Evolutionary conservation across 495 filamentous ascomycete genomes (phyloP), one percentile per base, ranked within the genome.

Genomic region (Tetracladium marchalianum): DNA sequence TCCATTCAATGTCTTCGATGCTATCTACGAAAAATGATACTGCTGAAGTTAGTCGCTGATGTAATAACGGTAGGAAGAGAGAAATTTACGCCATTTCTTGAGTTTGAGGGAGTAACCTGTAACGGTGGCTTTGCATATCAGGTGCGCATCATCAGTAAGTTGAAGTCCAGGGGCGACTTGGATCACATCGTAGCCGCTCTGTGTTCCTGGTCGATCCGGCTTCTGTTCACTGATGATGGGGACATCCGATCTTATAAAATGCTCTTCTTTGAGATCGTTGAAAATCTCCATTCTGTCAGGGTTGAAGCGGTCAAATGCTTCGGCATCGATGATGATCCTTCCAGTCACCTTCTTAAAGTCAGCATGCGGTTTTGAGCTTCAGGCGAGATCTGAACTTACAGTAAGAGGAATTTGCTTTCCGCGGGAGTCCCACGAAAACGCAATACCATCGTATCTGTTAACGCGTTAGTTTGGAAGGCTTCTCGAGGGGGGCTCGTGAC

Each of bases 261-360:
- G 43, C 5, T 39, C 39, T 13, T 53, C 47, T 10, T 36, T 40
- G 7, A 66, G 24, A 54, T 76, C 72, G 4, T 68, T 64, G 31
- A 33, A 43, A 12, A 8, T 1, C 27, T 77, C 75, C 1, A 81
- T 55, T 8, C 78, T 67, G 50, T 86, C 90, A 1, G 89, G 87
- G 54, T 90, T 90, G 51, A 89, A 84, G 4, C 86, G 76, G 17
- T 86, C 74, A 65, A 89, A 85, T 41, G 85, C 85, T 12, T 78
- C 79, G 1, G 87, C 82, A 56, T 95, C 89, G 34, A 95, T 73
- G 85, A 95, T 93, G 50, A 94, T 77, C 27, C 89, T 80, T 16
- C 44, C 44, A 19, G 41, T 33, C 7, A 50, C 41, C 31, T 63
- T 54, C 6, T 15, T 2, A 59, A 60, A 66, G 32, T 67, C 53